Evolutionary conservation across 2,329 filamentous ascomycete genomes (phyloP).

Genomic region (Aplosporella prunicola): DNA sequence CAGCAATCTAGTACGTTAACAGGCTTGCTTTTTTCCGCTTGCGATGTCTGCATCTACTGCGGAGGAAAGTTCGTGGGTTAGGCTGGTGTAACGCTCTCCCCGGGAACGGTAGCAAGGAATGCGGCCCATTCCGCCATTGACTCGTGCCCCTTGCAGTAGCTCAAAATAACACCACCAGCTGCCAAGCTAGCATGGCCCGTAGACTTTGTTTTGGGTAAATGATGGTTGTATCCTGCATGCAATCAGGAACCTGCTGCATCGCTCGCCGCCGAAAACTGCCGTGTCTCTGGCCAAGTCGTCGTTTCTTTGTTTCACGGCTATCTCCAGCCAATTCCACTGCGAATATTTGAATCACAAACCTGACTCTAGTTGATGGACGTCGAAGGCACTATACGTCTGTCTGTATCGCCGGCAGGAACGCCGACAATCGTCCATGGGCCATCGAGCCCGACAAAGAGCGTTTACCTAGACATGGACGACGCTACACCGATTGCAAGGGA

Average conservation of each 20-base stretch:
- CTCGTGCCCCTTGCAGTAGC: neutral
- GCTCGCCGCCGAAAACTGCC: too few relatives aligned
- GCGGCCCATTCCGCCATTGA: too few relatives aligned
- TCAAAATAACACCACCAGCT: neutral
- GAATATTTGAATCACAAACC: too few relatives aligned
- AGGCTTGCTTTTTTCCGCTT: slow-evolving; percentile 23
- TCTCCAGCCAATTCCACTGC: too few relatives aligned
- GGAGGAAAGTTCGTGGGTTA: slow-evolving; percentile 25
- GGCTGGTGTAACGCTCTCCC: neutral
- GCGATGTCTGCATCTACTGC: slow-evolving; percentile 30
- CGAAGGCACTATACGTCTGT: slow-evolving; percentile 10
- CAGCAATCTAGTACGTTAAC: slow-evolving; percentile 17
- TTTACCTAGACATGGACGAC: slow-evolving; percentile 24
- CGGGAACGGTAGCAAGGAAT: too few relatives aligned
- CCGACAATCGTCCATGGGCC: slow-evolving; percentile 22
- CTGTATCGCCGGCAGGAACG: slow-evolving; percentile 14
- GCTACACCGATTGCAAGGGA: neutral
- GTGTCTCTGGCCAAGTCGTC: too few relatives aligned
- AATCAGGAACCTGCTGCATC: too few relatives aligned
- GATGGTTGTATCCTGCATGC: neutral
- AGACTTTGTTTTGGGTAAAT: neutral
- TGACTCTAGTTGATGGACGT: neutral
- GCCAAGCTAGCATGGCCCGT: neutral
- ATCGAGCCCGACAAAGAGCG: slow-evolving; percentile 24
- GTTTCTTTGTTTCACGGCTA: too few relatives aligned